Evolutionary conservation across 441 rosid genomes (phyloP), one percentile per base, ranked within the genome.

Genomic region (Adansonia rubrostipa): DNA sequence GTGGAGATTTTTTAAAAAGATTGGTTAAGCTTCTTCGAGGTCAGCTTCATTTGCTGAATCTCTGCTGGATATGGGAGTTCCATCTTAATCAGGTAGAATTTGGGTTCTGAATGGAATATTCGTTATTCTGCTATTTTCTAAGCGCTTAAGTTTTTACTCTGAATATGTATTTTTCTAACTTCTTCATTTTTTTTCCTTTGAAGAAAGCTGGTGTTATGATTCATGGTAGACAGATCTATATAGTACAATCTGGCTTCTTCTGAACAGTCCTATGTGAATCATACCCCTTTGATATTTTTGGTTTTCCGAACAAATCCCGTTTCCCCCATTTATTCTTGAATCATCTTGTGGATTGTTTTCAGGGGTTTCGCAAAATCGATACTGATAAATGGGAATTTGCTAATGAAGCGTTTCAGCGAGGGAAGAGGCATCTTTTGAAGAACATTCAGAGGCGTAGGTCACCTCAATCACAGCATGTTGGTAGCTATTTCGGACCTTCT

Each of bases 371-470:
- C 80, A 96, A 96, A 88, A 86, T 90, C 58, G 93, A 92, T 84
- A 83, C 88, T 69, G 97, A 94, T 50, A 92, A 86, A 8, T 96
- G 97, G 99, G 97, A 96, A 82, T 96, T 96, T 71, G 97, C 97
- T 0, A 94, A 96, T 74, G 93, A 92, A 78, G 90, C 82, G 78
- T 96, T 96, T 80, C 91, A 79, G 76, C 85, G 87, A 80, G 99
- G 97, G 33, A 88, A 88, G 86, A 94, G 65, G 86, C 91, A 88
- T 88, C 90, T 92, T 72, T 75, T 96, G 69, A 92, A 86, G 88
- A 89, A 86, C 84, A 96, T 96, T 54, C 97, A 89, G 81, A 90
- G 99, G 80, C 97, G 99, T 53, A 90, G 84, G 79, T 72, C 91
- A 4, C 85, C 89, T 60, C 94, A 87, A 44, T 75, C 89, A 19